Evolutionary conservation across 192 early-diverging fungal species (phyloP), one percentile per base, ranked within the genome.

Genomic region (Coemansia aciculifera): DNA sequence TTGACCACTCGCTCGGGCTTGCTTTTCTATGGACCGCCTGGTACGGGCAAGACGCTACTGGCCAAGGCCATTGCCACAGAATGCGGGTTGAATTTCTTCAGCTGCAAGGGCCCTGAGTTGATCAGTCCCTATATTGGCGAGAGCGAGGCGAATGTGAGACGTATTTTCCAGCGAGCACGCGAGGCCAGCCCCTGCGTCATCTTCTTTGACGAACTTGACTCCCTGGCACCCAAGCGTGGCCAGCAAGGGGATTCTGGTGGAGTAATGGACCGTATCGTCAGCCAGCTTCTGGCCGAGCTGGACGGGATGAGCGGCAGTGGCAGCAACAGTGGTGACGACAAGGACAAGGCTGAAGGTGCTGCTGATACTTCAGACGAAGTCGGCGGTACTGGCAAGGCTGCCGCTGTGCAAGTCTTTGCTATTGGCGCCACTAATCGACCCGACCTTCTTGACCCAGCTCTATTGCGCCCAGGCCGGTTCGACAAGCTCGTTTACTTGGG

Each of bases 51-150:
- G 72, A 99, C 98, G 5, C 78, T 99, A 42, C 87, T 99, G 21
- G 98, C 98, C 36, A 99, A 99, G 80, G 98, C 98, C 1, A 93
- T 99, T 64, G 98, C 98, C 0, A 98, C 98, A 17, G 95, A 93
- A 2, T 96, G 97, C 77, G 91, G 92, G 6, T 89, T 99, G 37
- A 99, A 99, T 82, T 99, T 99, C 69, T 91, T 99, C 66, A 95
- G 93, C 24, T 95, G 98, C 63, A 99, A 99, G 81, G 98, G 98
- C 1, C 98, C 98, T 5, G 96, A 99, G 66, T 81, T 99, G 24
- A 83, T 98, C n/a, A 98, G 96, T 81, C 95, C 97, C 89, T 99
- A 99, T 72, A 96, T 99, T 78, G 98, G 98, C 68, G 98, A 99
- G 79, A 96, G 94, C 31, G 98, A 99, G 80, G 93, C 93, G 1